Evolutionary conservation across 2,329 filamentous ascomycete species (phyloP), one percentile per base, ranked within the genome.

Genomic region (Paracamarosporium sp.): DNA sequence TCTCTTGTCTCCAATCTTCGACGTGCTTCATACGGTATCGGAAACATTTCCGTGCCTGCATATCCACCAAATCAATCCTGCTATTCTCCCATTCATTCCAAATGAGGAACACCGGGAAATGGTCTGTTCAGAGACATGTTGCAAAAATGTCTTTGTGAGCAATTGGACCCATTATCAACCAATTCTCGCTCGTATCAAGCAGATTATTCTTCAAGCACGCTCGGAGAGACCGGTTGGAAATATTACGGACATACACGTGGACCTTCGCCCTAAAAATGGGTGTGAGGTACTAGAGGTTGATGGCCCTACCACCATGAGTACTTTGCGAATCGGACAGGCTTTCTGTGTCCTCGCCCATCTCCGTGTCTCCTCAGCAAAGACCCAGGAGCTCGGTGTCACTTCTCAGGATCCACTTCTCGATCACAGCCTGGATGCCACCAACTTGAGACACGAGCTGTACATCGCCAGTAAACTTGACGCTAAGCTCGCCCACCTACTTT

Each of bases 31-130:
- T 38, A 52, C 62, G 20, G 58, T 74, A 1, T 71, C 63, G 1
- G 64, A 59, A 5, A 54, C 44, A 3, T 65, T 62, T 33, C 67
- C 71, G 6, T 50, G 60, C 30, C 30, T 73, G 2, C 57, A 63
- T 36, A 53, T 73, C 9, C 68, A 74, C 51, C 68, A 68, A 22
- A 64, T 73, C 51, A 74, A 67, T 40, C 66, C 70, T 13, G 67
- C 68, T 20, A 28, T 61, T 7, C 48, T 73, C 15, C 72, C 72
- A 3, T 69, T 59, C 50, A 61, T 55, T 15, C 55, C 56, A 11
- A 27, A 57, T 13, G 53, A 59, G n/a, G 57, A 63, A 17, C 44
- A 50, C 6, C 44, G 50, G 30, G 58, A 69, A 13, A 47, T 24
- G 3, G 22, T 65, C 4, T 73, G 69, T 36, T 40, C 35, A 4